Evolutionary conservation across 106 monocot species (phyloP).

Genomic region (Allium sativum): DNA sequence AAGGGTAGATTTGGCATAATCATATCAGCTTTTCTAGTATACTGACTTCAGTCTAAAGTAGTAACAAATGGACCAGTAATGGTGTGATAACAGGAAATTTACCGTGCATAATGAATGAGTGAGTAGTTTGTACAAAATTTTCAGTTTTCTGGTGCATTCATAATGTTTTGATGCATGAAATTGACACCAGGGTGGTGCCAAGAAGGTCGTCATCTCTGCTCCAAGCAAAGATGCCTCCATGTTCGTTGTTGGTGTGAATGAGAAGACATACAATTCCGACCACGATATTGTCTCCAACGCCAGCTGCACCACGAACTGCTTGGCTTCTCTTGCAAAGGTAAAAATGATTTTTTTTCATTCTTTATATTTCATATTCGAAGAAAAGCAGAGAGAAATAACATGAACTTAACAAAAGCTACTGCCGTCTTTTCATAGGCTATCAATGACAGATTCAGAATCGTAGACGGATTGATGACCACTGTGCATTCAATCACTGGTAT

Average conservation of each 20-base stretch:
- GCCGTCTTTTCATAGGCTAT: constrained; percentile 33
- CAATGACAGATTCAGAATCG: constrained; percentile 12
- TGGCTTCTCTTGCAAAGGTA: constrained; percentile 94
- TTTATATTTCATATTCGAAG: not conserved
- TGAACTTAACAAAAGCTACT: not conserved
- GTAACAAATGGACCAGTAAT: too few relatives aligned
- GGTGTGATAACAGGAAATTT: too few relatives aligned
- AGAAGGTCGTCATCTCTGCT: constrained; percentile 94
- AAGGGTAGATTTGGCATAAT: too few relatives aligned
- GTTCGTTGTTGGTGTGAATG: constrained; percentile 89
- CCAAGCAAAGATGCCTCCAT: constrained; percentile 97
- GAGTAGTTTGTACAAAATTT: too few relatives aligned
- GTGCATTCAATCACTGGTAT: constrained; percentile 3
- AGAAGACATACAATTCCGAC: constrained; percentile 55
- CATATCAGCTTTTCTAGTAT: too few relatives aligned
- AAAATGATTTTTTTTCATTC: not conserved
- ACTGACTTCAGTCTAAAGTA: too few relatives aligned
- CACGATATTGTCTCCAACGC: constrained; percentile 84
- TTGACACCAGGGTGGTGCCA: constrained; percentile 96
- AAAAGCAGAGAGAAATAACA: too few relatives aligned
- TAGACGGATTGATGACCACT: constrained; percentile 90
- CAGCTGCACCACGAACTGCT: constrained; percentile 93
- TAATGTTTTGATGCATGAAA: too few relatives aligned
- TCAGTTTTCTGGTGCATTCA: too few relatives aligned
- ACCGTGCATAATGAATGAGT: too few relatives aligned